Evolutionary conservation across 2,329 filamentous ascomycete genomes (phyloP), one percentile per base, ranked within the genome.

Genomic region (Biscogniauxia sp.): DNA sequence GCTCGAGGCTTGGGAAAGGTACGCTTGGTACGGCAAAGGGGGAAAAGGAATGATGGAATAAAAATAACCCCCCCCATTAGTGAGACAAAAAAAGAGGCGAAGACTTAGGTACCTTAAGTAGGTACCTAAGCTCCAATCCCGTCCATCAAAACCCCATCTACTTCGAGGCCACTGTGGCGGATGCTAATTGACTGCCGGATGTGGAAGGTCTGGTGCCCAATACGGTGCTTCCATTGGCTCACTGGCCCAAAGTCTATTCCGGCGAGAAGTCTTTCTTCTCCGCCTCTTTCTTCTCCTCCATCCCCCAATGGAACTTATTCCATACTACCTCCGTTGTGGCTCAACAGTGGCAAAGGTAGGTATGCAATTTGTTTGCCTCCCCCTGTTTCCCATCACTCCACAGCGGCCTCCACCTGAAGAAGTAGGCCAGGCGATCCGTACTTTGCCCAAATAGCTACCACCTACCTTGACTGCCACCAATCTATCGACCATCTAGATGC

Each of bases 181-280:
- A 41, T 62, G 63, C 15, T 61, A 58, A 62, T 63, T 25, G 64
- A 69, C 68, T 70, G 66, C 69, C 69, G 60, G 68, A 70, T 65
- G 58, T 61, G 69, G 69, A 70, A 70, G 65, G 64, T 70, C 61
- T 56, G 55, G 51, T 58, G 11, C 57, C 45, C 26, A 64, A 70
- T 67, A 52, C 41, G 26, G 61, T 45, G 20, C 23, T 64, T 9
- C 61, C 67, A 70, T 70, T 70, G 69, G 69, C 63, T 64, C 37
- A 37, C 50, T 45, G 52, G 55, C 53, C n/a, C 4, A 15, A 37
- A 57, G 45, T 56, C 52, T 54, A 58, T 57, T 62, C 51, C 58
- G 45, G 56, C 51, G 54, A 53, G 9, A 69, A 62, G 66, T 69
- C 63, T 60, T 63, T 57, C 55, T 23, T 54, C 15, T 9, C 32